Conservation (phyloP, 805 yeast species). For the Blastobotrys mokoenaii region DNA sequence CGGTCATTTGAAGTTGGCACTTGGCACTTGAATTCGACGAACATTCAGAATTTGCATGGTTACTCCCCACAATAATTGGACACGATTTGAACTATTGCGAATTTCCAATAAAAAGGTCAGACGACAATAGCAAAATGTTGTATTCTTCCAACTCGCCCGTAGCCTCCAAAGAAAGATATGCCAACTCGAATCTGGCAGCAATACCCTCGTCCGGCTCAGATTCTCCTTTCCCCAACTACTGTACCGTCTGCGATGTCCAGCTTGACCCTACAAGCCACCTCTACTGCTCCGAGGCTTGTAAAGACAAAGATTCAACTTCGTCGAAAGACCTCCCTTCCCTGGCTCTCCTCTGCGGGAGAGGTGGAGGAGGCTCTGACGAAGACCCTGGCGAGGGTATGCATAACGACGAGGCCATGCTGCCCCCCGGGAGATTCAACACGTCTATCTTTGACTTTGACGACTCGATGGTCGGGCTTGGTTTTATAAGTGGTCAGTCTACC, state of each 20-base stretch:
- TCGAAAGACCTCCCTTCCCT: neutral
- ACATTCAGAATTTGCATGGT: no score
- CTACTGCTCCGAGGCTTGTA: conserved; percentile 30
- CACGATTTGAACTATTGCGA: no score
- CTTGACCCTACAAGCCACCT: conserved; percentile 17
- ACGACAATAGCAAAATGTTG: no score
- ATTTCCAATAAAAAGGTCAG: no score
- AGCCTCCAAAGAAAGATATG: no score
- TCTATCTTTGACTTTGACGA: neutral
- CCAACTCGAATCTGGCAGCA: neutral
- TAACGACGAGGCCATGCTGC: no score
- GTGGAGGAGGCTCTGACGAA: neutral
- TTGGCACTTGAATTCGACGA: no score
- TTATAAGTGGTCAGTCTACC: neutral
- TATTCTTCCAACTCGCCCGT: no score
- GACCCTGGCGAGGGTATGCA: neutral
- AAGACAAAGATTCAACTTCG: conserved; percentile 16
- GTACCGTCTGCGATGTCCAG: conserved; percentile 31
- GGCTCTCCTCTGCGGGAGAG: neutral
- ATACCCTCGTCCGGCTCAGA: neutral
- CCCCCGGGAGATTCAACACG: neutral
- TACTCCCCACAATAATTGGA: no score
- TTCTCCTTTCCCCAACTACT: conserved; percentile 23
- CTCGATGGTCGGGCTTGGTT: conserved; percentile 4
- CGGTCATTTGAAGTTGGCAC: no score